phyloP scores from a whole-genome alignment of 768 basidiomycete species.

The Podaxis sp. region DNA sequence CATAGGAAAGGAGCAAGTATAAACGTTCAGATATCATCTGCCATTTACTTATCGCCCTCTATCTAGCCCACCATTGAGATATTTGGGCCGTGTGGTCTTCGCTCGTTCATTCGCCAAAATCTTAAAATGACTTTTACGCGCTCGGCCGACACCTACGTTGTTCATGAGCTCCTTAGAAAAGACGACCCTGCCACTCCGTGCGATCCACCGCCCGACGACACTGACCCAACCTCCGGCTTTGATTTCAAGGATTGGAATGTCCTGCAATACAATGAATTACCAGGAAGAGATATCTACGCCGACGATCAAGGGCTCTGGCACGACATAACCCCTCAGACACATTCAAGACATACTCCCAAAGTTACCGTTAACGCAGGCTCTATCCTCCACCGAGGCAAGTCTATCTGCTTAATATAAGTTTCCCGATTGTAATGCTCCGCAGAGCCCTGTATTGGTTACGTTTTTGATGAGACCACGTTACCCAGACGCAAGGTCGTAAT shows the following conservation, averaged over 20 bases:
- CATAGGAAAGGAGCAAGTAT: conserved; percentile 20
- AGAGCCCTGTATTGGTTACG: conserved; percentile 83
- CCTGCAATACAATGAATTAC: conserved; percentile 63
- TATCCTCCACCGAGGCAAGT: conserved; percentile 71
- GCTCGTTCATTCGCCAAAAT: conserved; percentile 69
- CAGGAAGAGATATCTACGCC: conserved; percentile 59
- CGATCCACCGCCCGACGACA: conserved; percentile 26
- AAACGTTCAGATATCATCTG: not conserved
- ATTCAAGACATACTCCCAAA: conserved; percentile 33
- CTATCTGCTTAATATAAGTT: not conserved
- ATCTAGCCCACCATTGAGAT: conserved; percentile 60
- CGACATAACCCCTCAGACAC: conserved; percentile 41
- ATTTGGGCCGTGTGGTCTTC: conserved; percentile 79
- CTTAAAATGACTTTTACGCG: conserved; percentile 66
- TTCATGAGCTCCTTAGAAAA: conserved; percentile 71
- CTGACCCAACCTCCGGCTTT: conserved; percentile 12
- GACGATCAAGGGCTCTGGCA: conserved; percentile 66
- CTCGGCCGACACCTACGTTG: conserved; percentile 63
- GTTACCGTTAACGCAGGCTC: conserved; percentile 73
- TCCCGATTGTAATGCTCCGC: conserved; percentile 4
- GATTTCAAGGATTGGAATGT: conserved; percentile 30
- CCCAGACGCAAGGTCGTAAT: conserved; percentile 66
- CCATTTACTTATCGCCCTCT: conserved; percentile 12
- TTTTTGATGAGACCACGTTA: conserved; percentile 57
- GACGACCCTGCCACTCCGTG: conserved; percentile 58